Evolutionary conservation across 768 basidiomycete species (phyloP), one percentile per base, ranked within the genome.

Genomic region (Mycena crocata): DNA sequence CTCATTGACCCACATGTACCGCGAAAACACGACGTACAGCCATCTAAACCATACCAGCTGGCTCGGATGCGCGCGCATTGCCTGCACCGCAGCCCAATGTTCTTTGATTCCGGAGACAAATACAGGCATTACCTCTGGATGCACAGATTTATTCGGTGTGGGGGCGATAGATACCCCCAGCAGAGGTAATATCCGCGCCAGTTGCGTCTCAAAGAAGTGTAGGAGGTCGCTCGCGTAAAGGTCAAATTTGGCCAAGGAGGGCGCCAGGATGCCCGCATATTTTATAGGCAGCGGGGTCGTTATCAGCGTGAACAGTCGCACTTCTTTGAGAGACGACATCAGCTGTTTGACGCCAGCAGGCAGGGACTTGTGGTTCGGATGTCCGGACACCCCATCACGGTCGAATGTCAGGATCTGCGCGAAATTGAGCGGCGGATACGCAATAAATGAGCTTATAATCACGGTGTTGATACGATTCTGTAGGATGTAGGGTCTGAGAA

Each of bases 1-100:
- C 68, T 93, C 90, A 68, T 96, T 96, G 30, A 93, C 87, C 95
- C 96, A 97, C 93, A 97, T 92, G 74, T 96, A 95, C 62, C 91
- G 85, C 21, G 93, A 95, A 74, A 91, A 93, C 24, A 79, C 68
- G 40, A 96, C 83, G 74, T 95, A 93, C 61, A 96, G 79, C 87
- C 92, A 94, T 44, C 96, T 87, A 81, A 95, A 97, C 95, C 95
- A 96, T 45, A 89, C 87, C 64, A 94, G 79, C 81, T 98, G 96
- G 64, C 89, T 89, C 58, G 79, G 67, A 71, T 98, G 96, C 62
- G 84, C 79, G 66, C 79, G 77, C 90, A 96, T 95, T 8, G 95
- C 94, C 30, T 78, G 72, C 15, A 92, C 73, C 4, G 91, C 87
- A 26, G 74, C 81, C 56, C 78, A 48, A 70, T 93, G 96, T 46